These are phyloP conservation scores for Penicillium brasilianum DNA, from an alignment of 2,329 filamentous ascomycete genomes.

Conservation along the genomic window DNA sequence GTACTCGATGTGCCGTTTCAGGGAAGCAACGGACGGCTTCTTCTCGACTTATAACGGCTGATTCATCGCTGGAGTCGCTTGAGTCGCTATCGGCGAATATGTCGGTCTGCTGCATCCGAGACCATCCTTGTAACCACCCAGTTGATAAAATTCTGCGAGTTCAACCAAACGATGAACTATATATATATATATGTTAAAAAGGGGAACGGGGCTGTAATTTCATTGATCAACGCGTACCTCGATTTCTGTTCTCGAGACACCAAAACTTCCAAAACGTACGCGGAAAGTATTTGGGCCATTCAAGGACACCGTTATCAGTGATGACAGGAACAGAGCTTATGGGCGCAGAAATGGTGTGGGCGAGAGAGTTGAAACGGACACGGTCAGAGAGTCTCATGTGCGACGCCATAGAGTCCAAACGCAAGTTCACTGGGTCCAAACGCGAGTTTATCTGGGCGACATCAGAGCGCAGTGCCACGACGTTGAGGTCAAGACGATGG, in stretches of 20 bases:
- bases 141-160: conserved; percentile 47
- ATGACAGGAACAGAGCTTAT: conserved; percentile 44
- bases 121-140: conserved; percentile 46
- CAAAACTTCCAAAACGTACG: too few relatives aligned
- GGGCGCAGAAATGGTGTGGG: conserved; percentile 44
- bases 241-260: too few relatives aligned
- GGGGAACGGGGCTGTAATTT: too few relatives aligned
- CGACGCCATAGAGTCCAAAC: conserved; percentile 35
- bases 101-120: conserved; percentile 41
- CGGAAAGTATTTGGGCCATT: conserved; percentile 32
- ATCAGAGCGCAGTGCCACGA: conserved; percentile 41
- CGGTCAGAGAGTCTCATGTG: conserved; percentile 44
- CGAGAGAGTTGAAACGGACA: conserved; percentile 47
- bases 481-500: conserved; percentile 42
- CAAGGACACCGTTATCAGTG: conserved; percentile 40
- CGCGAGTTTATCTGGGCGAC: conserved; percentile 39
- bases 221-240: too few relatives aligned
- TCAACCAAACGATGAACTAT: conserved; percentile 45
- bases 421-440: conserved; percentile 24
- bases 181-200: conserved; percentile 34
- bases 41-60: conserved; percentile 39
- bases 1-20: conserved; percentile 46
- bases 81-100: conserved; percentile 43
- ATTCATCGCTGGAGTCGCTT: conserved; percentile 44
- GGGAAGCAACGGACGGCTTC: conserved; percentile 44